Conservation (phyloP, 1,284 basidiomycete genomes). For the Hymenochaete sp. region DNA sequence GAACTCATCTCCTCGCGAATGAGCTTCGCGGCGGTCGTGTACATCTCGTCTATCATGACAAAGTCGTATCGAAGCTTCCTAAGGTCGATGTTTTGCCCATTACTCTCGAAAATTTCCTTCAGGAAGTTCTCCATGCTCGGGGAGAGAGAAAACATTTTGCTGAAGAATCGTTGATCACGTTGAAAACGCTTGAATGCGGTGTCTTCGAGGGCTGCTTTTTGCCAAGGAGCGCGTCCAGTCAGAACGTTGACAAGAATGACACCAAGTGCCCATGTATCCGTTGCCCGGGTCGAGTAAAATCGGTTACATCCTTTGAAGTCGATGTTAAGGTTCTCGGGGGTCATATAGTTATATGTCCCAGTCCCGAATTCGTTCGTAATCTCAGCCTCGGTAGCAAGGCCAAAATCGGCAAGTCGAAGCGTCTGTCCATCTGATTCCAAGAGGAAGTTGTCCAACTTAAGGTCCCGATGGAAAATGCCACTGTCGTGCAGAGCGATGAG, state of each 20-base stretch:
- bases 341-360: slow-evolving; percentile 52
- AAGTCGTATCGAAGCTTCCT: slow-evolving; percentile 23
- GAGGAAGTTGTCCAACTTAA: slow-evolving; percentile 72
- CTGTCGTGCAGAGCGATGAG: slow-evolving; percentile 50
- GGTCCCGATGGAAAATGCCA: slow-evolving; percentile 61
- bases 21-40: slow-evolving; percentile 8
- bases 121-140: slow-evolving; percentile 30
- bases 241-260: slow-evolving; percentile 59
- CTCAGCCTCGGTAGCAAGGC: slow-evolving; percentile 50
- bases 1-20: no score
- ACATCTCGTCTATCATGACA: slow-evolving; percentile 24
- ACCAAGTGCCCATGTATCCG: slow-evolving; percentile 69
- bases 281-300: slow-evolving; percentile 45
- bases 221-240: slow-evolving; percentile 63
- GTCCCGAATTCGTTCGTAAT: slow-evolving; percentile 44
- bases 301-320: slow-evolving; percentile 23
- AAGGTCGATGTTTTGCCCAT: slow-evolving; percentile 23
- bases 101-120: slow-evolving; percentile 24
- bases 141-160: no score
- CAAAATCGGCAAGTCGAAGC: slow-evolving; percentile 58
- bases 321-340: slow-evolving; percentile 54
- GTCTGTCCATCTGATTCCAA: slow-evolving; percentile 62
- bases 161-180: no score
- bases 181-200: slow-evolving; percentile 47
- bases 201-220: slow-evolving; percentile 48